Evolutionary conservation across 495 filamentous ascomycete genomes (phyloP).

Genomic region (Lophium mytilinum): DNA sequence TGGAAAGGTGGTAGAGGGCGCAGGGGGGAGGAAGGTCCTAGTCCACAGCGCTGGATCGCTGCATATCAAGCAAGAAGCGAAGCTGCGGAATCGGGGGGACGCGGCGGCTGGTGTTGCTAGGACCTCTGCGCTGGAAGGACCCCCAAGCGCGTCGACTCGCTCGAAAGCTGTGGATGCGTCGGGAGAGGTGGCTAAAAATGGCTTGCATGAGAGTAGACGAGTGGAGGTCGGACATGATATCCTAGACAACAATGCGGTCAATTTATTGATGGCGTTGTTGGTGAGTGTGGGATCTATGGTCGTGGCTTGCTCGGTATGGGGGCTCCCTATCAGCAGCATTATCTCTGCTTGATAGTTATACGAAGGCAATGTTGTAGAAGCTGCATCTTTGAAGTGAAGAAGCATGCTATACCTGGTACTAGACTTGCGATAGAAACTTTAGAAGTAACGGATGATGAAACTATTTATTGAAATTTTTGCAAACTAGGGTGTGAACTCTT

Average conservation of each 20-base stretch:
- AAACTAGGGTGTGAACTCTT: too few relatives aligned
- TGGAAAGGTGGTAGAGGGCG: conserved; percentile 84
- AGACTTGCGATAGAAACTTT: too few relatives aligned
- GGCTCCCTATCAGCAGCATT: conserved; percentile 15
- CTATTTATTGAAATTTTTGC: too few relatives aligned
- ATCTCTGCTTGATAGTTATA: background rate
- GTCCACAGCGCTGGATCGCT: conserved; percentile 17
- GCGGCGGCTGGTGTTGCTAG: conserved; percentile 15
- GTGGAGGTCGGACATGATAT: conserved; percentile 67
- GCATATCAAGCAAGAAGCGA: conserved; percentile 14
- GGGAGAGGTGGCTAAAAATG: conserved; percentile 18
- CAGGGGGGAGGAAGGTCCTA: conserved; percentile 67
- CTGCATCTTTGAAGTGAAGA: too few relatives aligned
- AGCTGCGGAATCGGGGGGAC: conserved; percentile 16
- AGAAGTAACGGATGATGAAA: too few relatives aligned
- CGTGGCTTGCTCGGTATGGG: conserved; percentile 24
- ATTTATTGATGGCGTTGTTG: conserved; percentile 72
- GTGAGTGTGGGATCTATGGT: conserved; percentile 79
- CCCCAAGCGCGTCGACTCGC: conserved; percentile 28
- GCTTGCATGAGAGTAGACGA: conserved; percentile 55
- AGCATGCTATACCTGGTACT: too few relatives aligned
- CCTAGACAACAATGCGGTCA: conserved; percentile 90
- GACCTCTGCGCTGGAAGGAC: conserved; percentile 22
- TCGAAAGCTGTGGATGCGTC: conserved; percentile 8
- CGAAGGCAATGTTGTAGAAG: too few relatives aligned